phyloP scores from a whole-genome alignment of 2,329 filamentous ascomycete species.

The Penicillium sp. region DNA sequence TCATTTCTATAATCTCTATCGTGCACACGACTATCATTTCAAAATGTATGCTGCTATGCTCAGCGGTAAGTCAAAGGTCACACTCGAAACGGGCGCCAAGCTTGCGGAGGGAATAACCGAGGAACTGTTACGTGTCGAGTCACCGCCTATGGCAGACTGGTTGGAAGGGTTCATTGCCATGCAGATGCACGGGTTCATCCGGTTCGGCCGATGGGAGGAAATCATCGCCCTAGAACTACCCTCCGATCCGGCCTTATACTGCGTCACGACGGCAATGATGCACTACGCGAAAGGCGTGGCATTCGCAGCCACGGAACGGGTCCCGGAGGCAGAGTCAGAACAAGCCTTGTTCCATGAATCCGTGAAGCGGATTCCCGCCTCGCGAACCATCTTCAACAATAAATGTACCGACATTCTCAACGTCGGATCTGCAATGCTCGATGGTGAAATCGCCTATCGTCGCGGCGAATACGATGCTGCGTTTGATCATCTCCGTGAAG shows the following conservation, averaged over 20 bases:
- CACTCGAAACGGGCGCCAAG: slow-evolving; percentile 59
- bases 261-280: slow-evolving; percentile 67
- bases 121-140: slow-evolving; percentile 51
- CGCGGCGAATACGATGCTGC: slow-evolving; percentile 59
- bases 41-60: slow-evolving; percentile 78
- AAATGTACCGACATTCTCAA: slow-evolving; percentile 63
- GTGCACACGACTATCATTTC: slow-evolving; percentile 74
- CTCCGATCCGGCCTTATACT: slow-evolving; percentile 62
- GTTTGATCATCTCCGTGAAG: slow-evolving; percentile 59
- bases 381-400: slow-evolving; percentile 70
- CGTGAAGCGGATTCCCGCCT: slow-evolving; percentile 54
- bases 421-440: slow-evolving; percentile 65
- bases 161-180: slow-evolving; percentile 70
- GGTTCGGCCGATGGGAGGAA: slow-evolving; percentile 73
- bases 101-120: slow-evolving; percentile 66
- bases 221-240: slow-evolving; percentile 63
- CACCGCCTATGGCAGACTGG: slow-evolving; percentile 78
- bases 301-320: slow-evolving; percentile 57
- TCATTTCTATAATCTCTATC: slow-evolving; percentile 77
- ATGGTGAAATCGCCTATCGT: slow-evolving; percentile 74
- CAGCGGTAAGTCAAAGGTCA: slow-evolving; percentile 63
- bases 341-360: slow-evolving; percentile 55
- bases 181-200: slow-evolving; percentile 67
- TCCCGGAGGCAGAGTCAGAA: slow-evolving; percentile 57
- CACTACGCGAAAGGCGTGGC: slow-evolving; percentile 71